A percentile compares a stretch with the other conserved stretches of the same genome.
Evolutionary conservation across 169 alveolate genomes (phyloP).

Genomic region (Eimeria nieschulzi): DNA sequence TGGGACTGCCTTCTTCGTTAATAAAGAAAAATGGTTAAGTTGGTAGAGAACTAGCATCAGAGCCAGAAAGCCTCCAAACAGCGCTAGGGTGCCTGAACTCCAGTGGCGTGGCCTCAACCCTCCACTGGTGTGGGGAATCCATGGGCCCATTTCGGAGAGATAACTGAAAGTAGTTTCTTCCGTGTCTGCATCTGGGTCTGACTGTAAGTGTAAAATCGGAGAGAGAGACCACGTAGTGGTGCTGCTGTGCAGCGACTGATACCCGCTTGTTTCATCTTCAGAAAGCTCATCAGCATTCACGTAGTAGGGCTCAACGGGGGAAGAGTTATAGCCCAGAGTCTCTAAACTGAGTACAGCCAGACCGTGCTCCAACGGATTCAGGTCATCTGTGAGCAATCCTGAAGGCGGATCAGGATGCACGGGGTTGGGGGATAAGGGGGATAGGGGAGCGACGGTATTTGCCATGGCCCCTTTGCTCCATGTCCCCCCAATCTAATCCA

Average conservation of each 20-base stretch:
- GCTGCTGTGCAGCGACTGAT: conserved; percentile 12
- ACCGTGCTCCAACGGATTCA: not conserved
- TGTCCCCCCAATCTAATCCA: conserved; percentile 6
- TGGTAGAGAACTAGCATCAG: conserved; percentile 27
- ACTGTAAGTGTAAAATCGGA: not conserved
- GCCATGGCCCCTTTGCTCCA: conserved; percentile 55
- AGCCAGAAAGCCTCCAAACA: conserved; percentile 48
- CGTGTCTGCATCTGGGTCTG: conserved; percentile 11
- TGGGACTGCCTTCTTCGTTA: conserved; percentile 14
- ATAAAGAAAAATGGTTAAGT: conserved; percentile 1
- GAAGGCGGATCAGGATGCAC: conserved; percentile 1
- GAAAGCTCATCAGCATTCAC: not conserved
- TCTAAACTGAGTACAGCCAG: not conserved
- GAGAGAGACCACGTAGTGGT: conserved; percentile 9
- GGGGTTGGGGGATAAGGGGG: not conserved
- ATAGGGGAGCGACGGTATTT: not conserved
- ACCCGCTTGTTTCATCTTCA: not conserved
- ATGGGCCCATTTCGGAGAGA: conserved; percentile 11
- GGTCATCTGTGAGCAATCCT: not conserved
- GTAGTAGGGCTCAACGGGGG: conserved; percentile 23
- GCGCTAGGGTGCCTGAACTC: conserved; percentile 39
- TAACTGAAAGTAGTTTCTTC: not conserved
- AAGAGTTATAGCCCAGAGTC: not conserved
- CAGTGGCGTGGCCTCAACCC: conserved; percentile 40
- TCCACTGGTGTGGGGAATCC: conserved; percentile 18